phyloP scores from a whole-genome alignment of 495 filamentous ascomycete species.

The Penicillium canariense region DNA sequence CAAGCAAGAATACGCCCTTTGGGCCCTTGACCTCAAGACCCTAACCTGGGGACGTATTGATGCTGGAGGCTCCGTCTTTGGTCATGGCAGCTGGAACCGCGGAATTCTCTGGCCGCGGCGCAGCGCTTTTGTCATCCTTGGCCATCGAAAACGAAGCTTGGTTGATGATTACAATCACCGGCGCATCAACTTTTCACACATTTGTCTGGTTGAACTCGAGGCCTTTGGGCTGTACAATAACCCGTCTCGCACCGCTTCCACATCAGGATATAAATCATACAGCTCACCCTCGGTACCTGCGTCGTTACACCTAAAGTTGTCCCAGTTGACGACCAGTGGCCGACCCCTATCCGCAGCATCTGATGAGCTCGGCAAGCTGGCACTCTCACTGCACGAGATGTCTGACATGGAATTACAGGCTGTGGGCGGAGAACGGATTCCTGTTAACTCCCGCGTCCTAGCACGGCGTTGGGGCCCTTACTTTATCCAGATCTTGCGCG shows the following conservation, averaged over 20 bases:
- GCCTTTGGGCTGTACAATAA: conserved; percentile 97
- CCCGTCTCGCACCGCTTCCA: conserved; percentile 69
- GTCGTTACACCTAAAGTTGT: conserved; percentile 56
- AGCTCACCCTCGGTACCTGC: conserved; percentile 64
- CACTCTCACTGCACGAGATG: conserved; percentile 74
- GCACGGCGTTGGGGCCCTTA: conserved; percentile 91
- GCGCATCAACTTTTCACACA: conserved; percentile 93
- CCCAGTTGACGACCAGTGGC: conserved; percentile 66
- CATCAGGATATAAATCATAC: conserved; percentile 76
- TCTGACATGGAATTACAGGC: conserved; percentile 97
- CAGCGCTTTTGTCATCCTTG: conserved; percentile 92
- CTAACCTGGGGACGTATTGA: conserved; percentile 94
- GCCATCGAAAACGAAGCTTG: conserved; percentile 87
- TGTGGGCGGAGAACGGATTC: conserved; percentile 83
- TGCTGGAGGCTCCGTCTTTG: conserved; percentile 89
- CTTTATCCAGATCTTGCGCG: conserved; percentile 84
- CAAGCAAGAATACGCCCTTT: conserved; percentile 96
- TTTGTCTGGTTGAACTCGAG: conserved; percentile 94
- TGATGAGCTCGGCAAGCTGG: conserved; percentile 79
- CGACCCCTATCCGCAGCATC: conserved; percentile 67
- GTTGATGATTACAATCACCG: conserved; percentile 98
- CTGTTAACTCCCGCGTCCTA: conserved; percentile 87
- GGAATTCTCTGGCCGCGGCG: conserved; percentile 89
- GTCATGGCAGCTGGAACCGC: conserved; percentile 94
- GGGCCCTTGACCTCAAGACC: conserved; percentile 86